Conservation (phyloP, 345 rosid genomes). For the Jatropha curcas region DNA sequence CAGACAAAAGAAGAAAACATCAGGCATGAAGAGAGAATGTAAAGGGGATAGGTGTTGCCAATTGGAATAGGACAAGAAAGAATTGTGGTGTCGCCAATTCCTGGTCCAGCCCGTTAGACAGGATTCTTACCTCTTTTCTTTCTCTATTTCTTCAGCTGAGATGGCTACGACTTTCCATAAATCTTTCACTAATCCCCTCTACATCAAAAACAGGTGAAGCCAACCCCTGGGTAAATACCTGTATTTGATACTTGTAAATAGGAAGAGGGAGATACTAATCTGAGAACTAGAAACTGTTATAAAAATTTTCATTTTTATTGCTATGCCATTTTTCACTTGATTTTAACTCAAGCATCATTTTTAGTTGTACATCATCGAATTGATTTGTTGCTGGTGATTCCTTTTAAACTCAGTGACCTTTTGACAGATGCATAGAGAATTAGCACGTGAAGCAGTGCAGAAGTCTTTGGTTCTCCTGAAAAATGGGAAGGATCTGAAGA, state of each 20-base stretch:
- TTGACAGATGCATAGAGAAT: slow-evolving; percentile 66
- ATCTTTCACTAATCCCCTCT: too few relatives aligned
- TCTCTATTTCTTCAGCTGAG: too few relatives aligned
- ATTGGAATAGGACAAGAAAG: background rate
- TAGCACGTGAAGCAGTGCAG: slow-evolving; percentile 82
- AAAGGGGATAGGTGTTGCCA: background rate
- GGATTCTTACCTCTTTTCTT: too few relatives aligned
- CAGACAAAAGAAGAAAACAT: background rate
- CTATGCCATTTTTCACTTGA: background rate
- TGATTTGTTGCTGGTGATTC: slow-evolving; percentile 15
- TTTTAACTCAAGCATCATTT: background rate
- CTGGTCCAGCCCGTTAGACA: too few relatives aligned
- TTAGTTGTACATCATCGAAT: background rate
- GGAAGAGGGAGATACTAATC: background rate
- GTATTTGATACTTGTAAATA: background rate
- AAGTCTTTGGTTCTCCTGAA: slow-evolving; percentile 84
- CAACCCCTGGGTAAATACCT: background rate
- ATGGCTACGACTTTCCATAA: too few relatives aligned
- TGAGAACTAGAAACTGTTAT: background rate
- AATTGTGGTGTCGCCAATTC: too few relatives aligned
- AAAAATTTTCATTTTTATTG: background rate
- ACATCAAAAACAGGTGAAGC: background rate
- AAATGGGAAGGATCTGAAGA: slow-evolving; percentile 60
- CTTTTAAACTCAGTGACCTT: background rate
- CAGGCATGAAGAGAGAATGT: background rate